Evolutionary conservation across 148 eudicot genomes (phyloP).

Genomic region (Persicaria maculosa): DNA sequence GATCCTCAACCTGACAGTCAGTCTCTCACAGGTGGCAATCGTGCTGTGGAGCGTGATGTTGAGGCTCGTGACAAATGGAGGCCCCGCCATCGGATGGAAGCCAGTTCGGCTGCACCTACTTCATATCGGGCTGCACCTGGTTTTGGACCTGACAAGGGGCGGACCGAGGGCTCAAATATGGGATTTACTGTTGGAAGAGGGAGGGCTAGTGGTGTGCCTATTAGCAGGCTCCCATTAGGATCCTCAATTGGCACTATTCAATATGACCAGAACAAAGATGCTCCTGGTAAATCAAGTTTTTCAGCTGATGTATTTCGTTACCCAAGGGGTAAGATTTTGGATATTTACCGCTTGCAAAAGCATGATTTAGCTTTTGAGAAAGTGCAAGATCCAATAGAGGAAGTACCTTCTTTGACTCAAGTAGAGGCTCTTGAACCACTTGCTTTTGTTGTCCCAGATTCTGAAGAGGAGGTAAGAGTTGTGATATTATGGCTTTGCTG

Average conservation of each 20-base stretch:
- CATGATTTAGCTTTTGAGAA: conserved; percentile 32
- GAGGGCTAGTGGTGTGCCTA: conserved; percentile 39
- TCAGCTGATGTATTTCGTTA: conserved; percentile 43
- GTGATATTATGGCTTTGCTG: conserved; percentile 1
- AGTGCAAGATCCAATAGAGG: conserved; percentile 47
- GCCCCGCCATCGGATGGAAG: conserved; percentile 89
- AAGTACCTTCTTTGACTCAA: conserved; percentile 55
- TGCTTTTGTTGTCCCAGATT: conserved; percentile 72
- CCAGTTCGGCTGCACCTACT: conserved; percentile 49
- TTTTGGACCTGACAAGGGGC: conserved; percentile 75
- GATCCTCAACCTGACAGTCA: conserved; percentile 52
- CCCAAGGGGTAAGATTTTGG: conserved; percentile 89
- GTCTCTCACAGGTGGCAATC: conserved; percentile 35
- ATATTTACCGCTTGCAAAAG: conserved; percentile 72
- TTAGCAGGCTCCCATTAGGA: conserved; percentile 37
- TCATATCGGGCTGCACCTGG: conserved; percentile 90
- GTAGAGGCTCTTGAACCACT: conserved; percentile 50
- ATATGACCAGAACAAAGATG: conserved; percentile 31
- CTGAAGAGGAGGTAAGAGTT: conserved; percentile 68
- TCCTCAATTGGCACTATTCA: conserved; percentile 38
- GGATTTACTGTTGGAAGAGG: conserved; percentile 92
- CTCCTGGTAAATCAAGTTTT: conserved; percentile 49
- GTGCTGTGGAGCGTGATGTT: conserved; percentile 56
- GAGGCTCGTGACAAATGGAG: conserved; percentile 98
- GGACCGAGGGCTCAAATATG: conserved; percentile 46